These are phyloP conservation scores for Neltuma alba DNA, from an alignment of 306 rosid species.

Conservation along the genomic window DNA sequence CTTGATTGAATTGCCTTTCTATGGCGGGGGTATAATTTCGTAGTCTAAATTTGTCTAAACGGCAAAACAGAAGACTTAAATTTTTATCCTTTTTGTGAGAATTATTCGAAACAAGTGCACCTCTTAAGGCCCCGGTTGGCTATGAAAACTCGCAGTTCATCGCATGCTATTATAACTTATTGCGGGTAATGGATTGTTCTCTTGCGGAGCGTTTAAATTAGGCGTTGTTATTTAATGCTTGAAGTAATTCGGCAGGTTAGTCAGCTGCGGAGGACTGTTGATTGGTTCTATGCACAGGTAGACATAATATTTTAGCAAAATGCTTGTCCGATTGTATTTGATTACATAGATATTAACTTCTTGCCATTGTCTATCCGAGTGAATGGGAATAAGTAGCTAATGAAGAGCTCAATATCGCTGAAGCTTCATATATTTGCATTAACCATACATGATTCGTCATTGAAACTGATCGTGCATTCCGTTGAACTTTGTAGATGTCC, in stretches of 20 bases:
- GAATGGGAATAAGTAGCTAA: not conserved
- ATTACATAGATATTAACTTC: not conserved
- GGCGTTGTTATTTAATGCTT: conserved; percentile 24
- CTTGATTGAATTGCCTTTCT: not conserved
- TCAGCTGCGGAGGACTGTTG: conserved; percentile 82
- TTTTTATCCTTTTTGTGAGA: not conserved
- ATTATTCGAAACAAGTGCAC: not conserved
- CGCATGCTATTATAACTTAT: not conserved
- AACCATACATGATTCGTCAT: not conserved
- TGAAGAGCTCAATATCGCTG: not conserved
- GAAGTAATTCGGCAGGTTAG: conserved; percentile 66
- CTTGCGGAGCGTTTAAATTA: not conserved
- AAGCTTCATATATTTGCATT: not conserved
- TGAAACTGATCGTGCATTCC: conserved; percentile 42
- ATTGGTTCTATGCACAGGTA: conserved; percentile 83
- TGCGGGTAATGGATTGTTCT: conserved; percentile 5
- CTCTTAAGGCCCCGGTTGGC: not conserved
- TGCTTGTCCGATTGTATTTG: not conserved
- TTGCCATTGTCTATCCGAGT: not conserved
- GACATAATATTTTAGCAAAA: conserved; percentile 4
- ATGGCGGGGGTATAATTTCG: not conserved
- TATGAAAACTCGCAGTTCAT: not conserved
- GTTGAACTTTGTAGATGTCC: conserved; percentile 56
- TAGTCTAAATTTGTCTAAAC: not conserved
- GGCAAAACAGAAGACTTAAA: not conserved